Base-by-base conservation (phyloP, 139 green algal genomes). In the Nannochloris sp. region DNA sequence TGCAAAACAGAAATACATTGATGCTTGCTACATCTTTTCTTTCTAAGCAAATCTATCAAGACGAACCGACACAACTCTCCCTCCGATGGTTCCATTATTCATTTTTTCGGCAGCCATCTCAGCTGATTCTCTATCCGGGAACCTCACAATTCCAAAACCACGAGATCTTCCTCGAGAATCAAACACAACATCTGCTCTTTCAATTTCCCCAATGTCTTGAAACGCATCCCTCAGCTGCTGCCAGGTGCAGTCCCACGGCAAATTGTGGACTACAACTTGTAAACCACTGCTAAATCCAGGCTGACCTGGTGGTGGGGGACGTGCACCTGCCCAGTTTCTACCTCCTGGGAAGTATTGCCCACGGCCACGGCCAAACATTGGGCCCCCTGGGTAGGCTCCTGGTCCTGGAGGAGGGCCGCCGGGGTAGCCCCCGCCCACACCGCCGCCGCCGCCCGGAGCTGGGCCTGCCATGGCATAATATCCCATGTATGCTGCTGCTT, bases 261-360 rank as follows among this genome's bases (percentile, higher is more conserved):
- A 76, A 68, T 96, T 96, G 79, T 96, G 89, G 31, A 96, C 89
- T 19, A 96, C 89, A 19, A 92, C 88, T 81, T 90, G 84, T 37
- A 89, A 67, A 12, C 84, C 84, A 55, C 78, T 87, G 64, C 80
- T 84, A 64, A 84, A 68, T 60, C 80, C 80, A 24, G 80, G 80
- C 30, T 73, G 76, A 23, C 77, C 77, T 23, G 80, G 80, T 15
- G 77, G 80, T 15, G 80, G 80, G 24, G 68, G 70, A 13, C 74
- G 38, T n/a, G 79, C 76, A 4, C 53, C 71, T 42, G 65, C 71
- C 71, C 71, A 78, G 64, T 78, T 78, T 32, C 54, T 36, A 4
- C 71, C 71, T 2, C 71, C 71, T 3, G 71, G 71, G 48, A 73
- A 78, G 48, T 65, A 78, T 53, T 56, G 51, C 33, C 64, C 57